Evolutionary conservation across 495 filamentous ascomycete genomes (phyloP), one percentile per base, ranked within the genome.

Genomic region (Chlorociboria aeruginascens): DNA sequence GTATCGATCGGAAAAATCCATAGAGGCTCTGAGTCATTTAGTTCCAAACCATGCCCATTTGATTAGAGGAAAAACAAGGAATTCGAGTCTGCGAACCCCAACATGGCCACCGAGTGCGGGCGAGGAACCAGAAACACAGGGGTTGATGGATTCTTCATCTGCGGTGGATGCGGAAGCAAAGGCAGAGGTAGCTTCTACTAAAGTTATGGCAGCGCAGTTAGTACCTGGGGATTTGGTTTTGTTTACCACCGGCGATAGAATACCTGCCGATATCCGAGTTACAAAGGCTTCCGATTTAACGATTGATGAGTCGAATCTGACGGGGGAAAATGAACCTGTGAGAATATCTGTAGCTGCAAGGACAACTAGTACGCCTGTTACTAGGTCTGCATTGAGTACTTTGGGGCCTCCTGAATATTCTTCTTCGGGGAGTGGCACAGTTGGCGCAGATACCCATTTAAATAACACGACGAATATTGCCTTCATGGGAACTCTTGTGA

Each of bases 401-500:
- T 72, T 60, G 20, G 57, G 57, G 30, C 53, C 74, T 33, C 66
- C 76, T 41, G 72, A 73, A 17, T 81, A 82, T 53, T 72, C 78
- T 42, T 75, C 75, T 16, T 68, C 76, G 2, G 79, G 77, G 10
- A 71, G 67, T 39, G 81, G 78, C 7, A 72, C 79, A 28, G 77
- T 80, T 32, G 79, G 79, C 32, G 72, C 74, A 28, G 79, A 83
- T 58, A 72, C 85, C 37, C 66, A 51, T 74, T 12, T 65, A 43
- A 62, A 54, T 46, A 64, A 34, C 55, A 51, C 57, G 9, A 68
- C 75, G 43, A 95, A 95, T 56, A 89, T 99, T 60, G 92, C 90
- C 6, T 97, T 95, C 61, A 97, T 97, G 93, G 92, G 92, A 4
- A 99, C 92, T 6, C 66, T 99, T 47, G 93, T 99, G 6, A 87